Conservation (phyloP, 1,284 basidiomycete genomes). For the Trichosporon sp. region DNA sequence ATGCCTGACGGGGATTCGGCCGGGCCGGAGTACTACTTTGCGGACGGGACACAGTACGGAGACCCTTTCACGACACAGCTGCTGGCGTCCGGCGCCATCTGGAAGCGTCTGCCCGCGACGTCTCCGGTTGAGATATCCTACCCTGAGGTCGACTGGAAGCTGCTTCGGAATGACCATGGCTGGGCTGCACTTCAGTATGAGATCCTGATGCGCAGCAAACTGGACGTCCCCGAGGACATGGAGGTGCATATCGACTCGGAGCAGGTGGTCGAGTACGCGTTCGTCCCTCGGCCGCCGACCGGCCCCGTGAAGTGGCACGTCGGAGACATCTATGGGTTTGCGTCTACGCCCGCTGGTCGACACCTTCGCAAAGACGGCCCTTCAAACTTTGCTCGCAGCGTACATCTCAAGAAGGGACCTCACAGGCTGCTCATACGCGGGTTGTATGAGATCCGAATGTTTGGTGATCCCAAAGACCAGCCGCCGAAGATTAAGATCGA, state of each 20-base stretch:
- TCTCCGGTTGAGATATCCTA: background rate
- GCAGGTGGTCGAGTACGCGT: constrained; percentile 41
- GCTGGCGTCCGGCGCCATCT: background rate
- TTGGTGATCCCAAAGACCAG: constrained; percentile 39
- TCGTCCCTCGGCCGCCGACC: constrained; percentile 21
- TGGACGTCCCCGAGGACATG: constrained; percentile 7
- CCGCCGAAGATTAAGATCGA: constrained; percentile 32
- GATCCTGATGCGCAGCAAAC: constrained; percentile 28
- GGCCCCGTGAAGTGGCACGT: constrained; percentile 33
- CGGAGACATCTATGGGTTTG: constrained; percentile 46
- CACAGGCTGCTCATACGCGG: constrained; percentile 38
- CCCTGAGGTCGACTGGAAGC: constrained; percentile 31
- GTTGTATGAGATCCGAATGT: constrained; percentile 45
- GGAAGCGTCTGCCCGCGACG: constrained; percentile 21
- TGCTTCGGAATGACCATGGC: constrained; percentile 43
- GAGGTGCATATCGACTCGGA: constrained; percentile 35
- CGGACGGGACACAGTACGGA: background rate
- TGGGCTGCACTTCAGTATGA: constrained; percentile 46
- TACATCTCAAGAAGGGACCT: constrained; percentile 30
- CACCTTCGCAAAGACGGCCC: background rate
- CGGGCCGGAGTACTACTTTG: background rate
- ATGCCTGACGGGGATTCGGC: no score
- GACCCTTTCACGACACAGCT: background rate
- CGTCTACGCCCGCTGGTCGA: constrained; percentile 17
- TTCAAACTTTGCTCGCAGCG: constrained; percentile 32